These are phyloP conservation scores for Deuterostichococcus epilithicus DNA, from an alignment of 139 green algal species.

Conservation along the genomic window DNA sequence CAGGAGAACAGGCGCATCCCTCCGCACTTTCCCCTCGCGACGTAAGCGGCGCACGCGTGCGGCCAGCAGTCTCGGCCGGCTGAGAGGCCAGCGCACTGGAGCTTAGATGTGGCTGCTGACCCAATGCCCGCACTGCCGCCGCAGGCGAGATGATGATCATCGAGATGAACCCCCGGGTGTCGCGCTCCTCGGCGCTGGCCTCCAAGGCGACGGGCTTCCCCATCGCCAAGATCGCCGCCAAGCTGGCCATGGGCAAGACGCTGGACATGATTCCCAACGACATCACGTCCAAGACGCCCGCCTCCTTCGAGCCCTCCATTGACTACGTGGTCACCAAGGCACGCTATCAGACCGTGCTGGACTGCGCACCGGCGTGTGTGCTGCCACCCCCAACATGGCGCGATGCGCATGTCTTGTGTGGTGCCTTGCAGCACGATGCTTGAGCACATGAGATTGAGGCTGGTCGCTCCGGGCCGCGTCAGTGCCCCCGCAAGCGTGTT, in stretches of 20 bases:
- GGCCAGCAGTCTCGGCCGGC: no score
- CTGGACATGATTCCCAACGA: slow-evolving; percentile 98
- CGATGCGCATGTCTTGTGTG: no score
- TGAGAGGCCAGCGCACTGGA: no score
- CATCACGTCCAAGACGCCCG: slow-evolving; percentile 98
- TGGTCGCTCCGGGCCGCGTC: no score
- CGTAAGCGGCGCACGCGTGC: no score
- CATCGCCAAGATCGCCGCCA: slow-evolving; percentile 99
- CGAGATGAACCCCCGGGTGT: slow-evolving; percentile 99
- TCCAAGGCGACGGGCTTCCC: slow-evolving; percentile 98
- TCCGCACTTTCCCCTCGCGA: no score
- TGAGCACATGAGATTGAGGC: no score
- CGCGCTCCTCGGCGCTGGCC: slow-evolving; percentile 92
- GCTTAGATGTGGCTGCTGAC: no score
- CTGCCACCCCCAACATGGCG: slow-evolving; percentile 38
- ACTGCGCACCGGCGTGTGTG: background rate
- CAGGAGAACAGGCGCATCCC: no score
- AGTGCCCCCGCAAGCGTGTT: no score
- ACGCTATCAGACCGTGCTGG: background rate
- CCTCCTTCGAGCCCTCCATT: slow-evolving; percentile 98
- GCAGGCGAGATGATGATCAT: slow-evolving; percentile 91
- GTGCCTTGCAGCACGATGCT: no score
- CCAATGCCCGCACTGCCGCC: no score
- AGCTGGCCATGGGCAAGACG: slow-evolving; percentile 94
- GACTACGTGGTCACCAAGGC: slow-evolving; percentile 99